Evolutionary conservation across 2,329 filamentous ascomycete species (phyloP).

Genomic region (Pseudogymnoascus sp.): DNA sequence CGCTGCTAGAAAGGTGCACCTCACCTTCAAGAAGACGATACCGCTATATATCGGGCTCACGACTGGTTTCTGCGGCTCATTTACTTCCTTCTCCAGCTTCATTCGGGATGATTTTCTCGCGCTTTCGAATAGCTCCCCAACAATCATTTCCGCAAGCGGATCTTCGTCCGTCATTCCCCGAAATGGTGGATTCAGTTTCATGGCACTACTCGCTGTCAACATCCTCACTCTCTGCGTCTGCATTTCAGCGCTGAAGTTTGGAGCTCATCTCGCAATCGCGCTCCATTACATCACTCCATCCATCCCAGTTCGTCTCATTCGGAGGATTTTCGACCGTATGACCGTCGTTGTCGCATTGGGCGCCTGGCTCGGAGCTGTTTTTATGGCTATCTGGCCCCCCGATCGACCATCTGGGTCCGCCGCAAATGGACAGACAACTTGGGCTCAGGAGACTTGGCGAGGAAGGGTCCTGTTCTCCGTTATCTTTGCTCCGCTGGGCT

Average conservation of each 20-base stretch:
- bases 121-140: conserved; percentile 63
- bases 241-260: conserved; percentile 59
- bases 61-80: conserved; percentile 81
- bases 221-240: conserved; percentile 64
- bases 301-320: conserved; percentile 48
- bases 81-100: conserved; percentile 85
- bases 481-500: conserved; percentile 76
- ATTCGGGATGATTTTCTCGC: conserved; percentile 74
- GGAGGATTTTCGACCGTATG: conserved; percentile 55
- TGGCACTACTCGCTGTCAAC: conserved; percentile 70
- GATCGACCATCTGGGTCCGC: conserved; percentile 34
- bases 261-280: conserved; percentile 65
- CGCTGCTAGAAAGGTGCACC: conserved; percentile 48
- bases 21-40: conserved; percentile 70
- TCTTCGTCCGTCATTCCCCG: conserved; percentile 37
- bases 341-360: conserved; percentile 60
- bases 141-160: conserved; percentile 21
- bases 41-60: conserved; percentile 81
- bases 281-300: conserved; percentile 52
- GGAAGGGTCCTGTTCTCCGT: conserved; percentile 66
- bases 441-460: conserved; percentile 55
- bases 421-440: background rate
- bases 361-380: conserved; percentile 68
- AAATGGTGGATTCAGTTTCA: conserved; percentile 71
- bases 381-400: conserved; percentile 66